A percentile compares a stretch with the other conserved stretches of the same genome.
Conservation (phyloP, 139 green algal species). For the Diplosphaera chodatii region DNA sequence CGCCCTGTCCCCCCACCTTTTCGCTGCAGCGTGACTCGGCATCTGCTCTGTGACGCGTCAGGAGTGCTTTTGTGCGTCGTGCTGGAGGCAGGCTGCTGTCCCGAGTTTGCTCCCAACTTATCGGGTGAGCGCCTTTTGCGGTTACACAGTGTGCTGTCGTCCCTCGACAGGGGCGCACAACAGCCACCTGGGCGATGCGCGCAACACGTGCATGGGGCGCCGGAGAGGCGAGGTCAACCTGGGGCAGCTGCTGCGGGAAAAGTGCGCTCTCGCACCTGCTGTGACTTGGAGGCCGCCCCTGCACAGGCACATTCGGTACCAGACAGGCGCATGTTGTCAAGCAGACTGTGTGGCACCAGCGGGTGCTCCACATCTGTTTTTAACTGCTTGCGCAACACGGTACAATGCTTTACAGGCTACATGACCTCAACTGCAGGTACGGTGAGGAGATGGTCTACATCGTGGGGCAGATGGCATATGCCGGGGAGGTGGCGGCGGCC, state of each 20-base stretch:
- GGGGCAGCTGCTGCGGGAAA: slow-evolving; percentile 48
- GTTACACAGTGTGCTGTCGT: too few relatives aligned
- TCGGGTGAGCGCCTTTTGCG: too few relatives aligned
- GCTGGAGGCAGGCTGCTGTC: too few relatives aligned
- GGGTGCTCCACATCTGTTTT: too few relatives aligned
- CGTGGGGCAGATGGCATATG: slow-evolving; percentile 13
- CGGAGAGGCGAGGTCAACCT: slow-evolving; percentile 49
- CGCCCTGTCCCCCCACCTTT: background rate
- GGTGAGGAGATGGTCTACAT: slow-evolving; percentile 11
- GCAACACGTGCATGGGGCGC: slow-evolving; percentile 50
- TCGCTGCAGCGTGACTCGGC: background rate
- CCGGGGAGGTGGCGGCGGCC: slow-evolving; percentile 46
- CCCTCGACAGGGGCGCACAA: slow-evolving; percentile 54
- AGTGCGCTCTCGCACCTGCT: slow-evolving; percentile 16
- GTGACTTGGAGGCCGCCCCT: background rate
- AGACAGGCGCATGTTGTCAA: background rate
- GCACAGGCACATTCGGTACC: background rate
- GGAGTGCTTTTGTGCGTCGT: too few relatives aligned
- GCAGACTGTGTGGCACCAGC: too few relatives aligned
- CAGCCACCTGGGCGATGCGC: slow-evolving; percentile 56
- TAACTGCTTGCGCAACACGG: background rate
- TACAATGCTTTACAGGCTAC: background rate
- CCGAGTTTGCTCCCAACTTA: too few relatives aligned
- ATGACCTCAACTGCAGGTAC: background rate
- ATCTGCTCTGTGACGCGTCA: too few relatives aligned